phyloP scores from a whole-genome alignment of 257 asterid genomes.

The Solanum etuberosum region DNA sequence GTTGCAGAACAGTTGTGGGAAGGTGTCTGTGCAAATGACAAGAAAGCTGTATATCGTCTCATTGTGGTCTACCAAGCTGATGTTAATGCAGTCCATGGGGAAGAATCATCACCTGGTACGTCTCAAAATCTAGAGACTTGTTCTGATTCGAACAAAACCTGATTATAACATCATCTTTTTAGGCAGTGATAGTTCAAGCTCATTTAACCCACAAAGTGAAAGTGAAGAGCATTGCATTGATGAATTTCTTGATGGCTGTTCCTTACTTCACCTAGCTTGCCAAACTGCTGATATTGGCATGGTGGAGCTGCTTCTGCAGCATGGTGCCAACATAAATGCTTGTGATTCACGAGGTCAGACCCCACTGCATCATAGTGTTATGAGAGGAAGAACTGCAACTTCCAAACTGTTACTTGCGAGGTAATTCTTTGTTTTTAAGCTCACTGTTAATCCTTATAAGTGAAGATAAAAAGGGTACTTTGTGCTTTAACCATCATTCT shows the following conservation, averaged over 20 bases:
- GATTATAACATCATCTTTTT: slow-evolving; percentile 17
- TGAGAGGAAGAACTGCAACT: slow-evolving; percentile 50
- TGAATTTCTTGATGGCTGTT: slow-evolving; percentile 48
- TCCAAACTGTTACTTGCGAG: slow-evolving; percentile 62
- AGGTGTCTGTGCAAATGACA: slow-evolving; percentile 61
- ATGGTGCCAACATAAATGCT: slow-evolving; percentile 54
- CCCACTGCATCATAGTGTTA: slow-evolving; percentile 71
- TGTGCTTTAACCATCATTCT: background rate
- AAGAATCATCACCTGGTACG: slow-evolving; percentile 26
- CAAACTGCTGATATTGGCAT: slow-evolving; percentile 79
- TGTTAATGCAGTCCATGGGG: slow-evolving; percentile 55
- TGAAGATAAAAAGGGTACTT: background rate
- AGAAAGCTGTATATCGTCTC: slow-evolving; percentile 75
- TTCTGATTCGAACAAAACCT: slow-evolving; percentile 3
- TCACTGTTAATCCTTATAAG: background rate
- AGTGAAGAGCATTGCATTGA: slow-evolving; percentile 23
- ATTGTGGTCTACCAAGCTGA: slow-evolving; percentile 54
- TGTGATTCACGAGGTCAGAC: slow-evolving; percentile 68
- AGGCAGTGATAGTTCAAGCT: slow-evolving; percentile 29
- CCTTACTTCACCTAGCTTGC: slow-evolving; percentile 88
- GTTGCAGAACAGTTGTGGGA: slow-evolving; percentile 78
- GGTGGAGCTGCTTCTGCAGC: slow-evolving; percentile 89
- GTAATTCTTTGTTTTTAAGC: slow-evolving; percentile 19
- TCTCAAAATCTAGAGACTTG: slow-evolving; percentile 25
- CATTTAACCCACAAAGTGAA: slow-evolving; percentile 20